These are phyloP conservation scores for Dioscorea zingiberensis DNA, from an alignment of 106 monocot species.

Conservation along the genomic window DNA sequence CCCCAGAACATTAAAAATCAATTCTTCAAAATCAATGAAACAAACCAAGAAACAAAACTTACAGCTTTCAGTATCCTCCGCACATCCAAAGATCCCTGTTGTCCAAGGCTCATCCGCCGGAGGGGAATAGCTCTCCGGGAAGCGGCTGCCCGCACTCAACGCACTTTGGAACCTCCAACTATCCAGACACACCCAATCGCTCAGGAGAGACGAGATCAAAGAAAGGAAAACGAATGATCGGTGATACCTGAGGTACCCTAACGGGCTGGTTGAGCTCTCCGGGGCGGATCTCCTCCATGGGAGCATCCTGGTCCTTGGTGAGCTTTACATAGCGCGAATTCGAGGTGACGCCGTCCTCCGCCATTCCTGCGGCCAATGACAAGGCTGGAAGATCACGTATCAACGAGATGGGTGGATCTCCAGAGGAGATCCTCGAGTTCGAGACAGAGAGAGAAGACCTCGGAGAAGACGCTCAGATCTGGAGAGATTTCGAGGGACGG, in stretches of 20 bases:
- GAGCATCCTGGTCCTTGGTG: constrained; percentile 71
- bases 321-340: constrained; percentile 80
- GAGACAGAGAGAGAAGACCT: too few relatives aligned
- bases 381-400: not conserved
- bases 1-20: too few relatives aligned
- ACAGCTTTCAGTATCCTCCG: constrained; percentile 79
- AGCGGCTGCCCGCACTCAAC: constrained; percentile 82
- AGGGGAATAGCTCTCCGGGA: constrained; percentile 74
- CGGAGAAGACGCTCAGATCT: not conserved
- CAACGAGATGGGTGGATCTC: not conserved
- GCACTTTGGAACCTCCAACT: constrained; percentile 77
- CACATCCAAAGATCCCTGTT: constrained; percentile 74
- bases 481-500: not conserved
- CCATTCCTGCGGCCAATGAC: constrained; percentile 22
- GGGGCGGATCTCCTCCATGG: constrained; percentile 80
- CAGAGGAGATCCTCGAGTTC: not conserved
- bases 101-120: constrained; percentile 88
- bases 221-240: not conserved
- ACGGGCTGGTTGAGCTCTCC: constrained; percentile 97
- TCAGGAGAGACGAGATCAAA: not conserved
- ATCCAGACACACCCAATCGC: not conserved
- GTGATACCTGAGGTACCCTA: constrained; percentile 69
- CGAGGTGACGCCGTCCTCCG: constrained; percentile 32
- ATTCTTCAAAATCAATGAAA: too few relatives aligned
- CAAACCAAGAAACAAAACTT: constrained; percentile 15